These are phyloP conservation scores for Boletus mariae DNA, from an alignment of 1,284 basidiomycete genomes.

Conservation along the genomic window DNA sequence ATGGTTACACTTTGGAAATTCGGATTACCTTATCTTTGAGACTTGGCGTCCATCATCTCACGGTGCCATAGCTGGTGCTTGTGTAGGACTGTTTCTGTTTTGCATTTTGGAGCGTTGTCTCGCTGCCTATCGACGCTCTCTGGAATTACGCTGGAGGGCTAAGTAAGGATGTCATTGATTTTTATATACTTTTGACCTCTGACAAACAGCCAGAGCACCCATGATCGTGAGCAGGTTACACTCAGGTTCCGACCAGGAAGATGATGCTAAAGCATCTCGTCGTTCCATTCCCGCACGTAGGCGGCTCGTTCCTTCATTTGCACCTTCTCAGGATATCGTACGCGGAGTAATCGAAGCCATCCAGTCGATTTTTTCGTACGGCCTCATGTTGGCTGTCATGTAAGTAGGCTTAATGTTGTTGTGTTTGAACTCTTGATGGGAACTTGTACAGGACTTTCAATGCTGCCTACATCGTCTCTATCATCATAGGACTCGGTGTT, in stretches of 20 bases:
- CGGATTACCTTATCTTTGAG: constrained; percentile 66
- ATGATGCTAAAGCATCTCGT: background rate
- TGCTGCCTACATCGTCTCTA: constrained; percentile 62
- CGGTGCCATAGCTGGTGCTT: constrained; percentile 72
- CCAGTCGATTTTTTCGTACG: constrained; percentile 55
- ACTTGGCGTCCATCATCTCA: constrained; percentile 62
- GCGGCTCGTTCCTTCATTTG: constrained; percentile 53
- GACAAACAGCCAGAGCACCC: constrained; percentile 10
- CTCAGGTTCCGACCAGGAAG: background rate
- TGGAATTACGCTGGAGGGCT: constrained; percentile 55
- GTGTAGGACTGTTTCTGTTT: constrained; percentile 64
- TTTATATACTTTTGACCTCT: background rate
- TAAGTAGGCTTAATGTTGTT: constrained; percentile 33
- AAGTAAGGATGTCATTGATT: constrained; percentile 41
- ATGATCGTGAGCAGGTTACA: background rate
- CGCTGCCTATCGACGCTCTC: constrained; percentile 49
- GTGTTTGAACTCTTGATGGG: constrained; percentile 1
- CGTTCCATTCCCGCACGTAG: background rate
- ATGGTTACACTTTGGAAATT: constrained; percentile 61
- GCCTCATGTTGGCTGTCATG: constrained; percentile 73
- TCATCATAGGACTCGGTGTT: constrained; percentile 57
- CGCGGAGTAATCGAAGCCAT: constrained; percentile 57
- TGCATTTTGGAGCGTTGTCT: constrained; percentile 69
- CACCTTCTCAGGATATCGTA: constrained; percentile 53
- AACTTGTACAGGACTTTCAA: constrained; percentile 61